Conservation (phyloP, 2,329 filamentous ascomycete genomes). For the Neofusicoccum laricinum region DNA sequence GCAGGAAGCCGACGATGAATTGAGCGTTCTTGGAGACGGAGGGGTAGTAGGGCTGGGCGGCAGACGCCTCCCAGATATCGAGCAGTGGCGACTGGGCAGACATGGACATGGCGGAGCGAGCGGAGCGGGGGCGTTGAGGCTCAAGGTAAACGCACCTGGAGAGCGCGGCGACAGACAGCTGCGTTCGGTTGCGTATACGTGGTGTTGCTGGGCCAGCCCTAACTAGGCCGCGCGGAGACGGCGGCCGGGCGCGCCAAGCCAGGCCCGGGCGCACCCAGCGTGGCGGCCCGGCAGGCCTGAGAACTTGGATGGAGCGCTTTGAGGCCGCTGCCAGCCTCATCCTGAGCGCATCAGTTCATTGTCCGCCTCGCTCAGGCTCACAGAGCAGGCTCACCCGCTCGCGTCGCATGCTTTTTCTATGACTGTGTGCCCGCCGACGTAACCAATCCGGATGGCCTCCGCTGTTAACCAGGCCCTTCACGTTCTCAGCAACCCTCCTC, state of each 20-base stretch:
- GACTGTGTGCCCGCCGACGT: not conserved
- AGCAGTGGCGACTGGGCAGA: constrained; percentile 53
- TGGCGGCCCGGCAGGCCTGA: not conserved
- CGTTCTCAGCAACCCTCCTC: constrained; percentile 5
- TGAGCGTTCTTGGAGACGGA: constrained; percentile 77
- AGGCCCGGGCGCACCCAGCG: not conserved
- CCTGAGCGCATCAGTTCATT: constrained; percentile 11
- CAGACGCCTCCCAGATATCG: constrained; percentile 91
- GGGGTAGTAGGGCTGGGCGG: constrained; percentile 80
- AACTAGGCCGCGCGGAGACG: constrained; percentile 2
- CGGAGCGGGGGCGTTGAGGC: not conserved
- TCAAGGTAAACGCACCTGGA: not conserved
- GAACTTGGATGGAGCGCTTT: constrained; percentile 7
- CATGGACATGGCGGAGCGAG: constrained; percentile 8
- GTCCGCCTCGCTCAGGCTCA: not conserved
- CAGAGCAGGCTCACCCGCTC: not conserved
- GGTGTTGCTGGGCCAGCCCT: constrained; percentile 12
- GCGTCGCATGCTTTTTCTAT: not conserved
- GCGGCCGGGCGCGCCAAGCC: not conserved
- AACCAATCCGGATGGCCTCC: constrained; percentile 7
- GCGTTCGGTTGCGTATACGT: constrained; percentile 8
- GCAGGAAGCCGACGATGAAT: constrained; percentile 73
- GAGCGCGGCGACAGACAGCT: not conserved
- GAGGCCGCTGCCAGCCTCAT: constrained; percentile 11
- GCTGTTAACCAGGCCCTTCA: constrained; percentile 12